Conservation (phyloP, 73 alveolate genomes). For the Tetrahymena elliotti region DNA sequence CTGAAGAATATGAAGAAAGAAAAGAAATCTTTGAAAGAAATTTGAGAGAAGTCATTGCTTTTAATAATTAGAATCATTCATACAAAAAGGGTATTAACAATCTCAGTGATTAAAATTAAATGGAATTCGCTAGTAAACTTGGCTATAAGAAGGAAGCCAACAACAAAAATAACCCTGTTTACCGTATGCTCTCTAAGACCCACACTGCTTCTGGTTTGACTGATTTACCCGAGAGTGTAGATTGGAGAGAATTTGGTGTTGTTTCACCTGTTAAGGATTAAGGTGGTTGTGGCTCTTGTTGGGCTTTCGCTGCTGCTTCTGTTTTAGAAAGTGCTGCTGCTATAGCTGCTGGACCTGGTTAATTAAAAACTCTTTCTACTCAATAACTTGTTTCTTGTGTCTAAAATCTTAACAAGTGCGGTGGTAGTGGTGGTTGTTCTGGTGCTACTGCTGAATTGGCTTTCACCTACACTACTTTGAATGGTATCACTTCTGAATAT, state of each 20-base stretch:
- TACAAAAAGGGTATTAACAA: not conserved
- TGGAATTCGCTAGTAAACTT: not conserved
- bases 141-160: not conserved
- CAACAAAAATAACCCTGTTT: not conserved
- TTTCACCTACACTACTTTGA: conserved; percentile 13
- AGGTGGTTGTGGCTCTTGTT: conserved; percentile 85
- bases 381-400: conserved; percentile 32
- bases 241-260: conserved; percentile 63
- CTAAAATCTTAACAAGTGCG: conserved; percentile 31
- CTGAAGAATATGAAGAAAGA: not conserved
- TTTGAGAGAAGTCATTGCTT: not conserved
- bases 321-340: conserved; percentile 6
- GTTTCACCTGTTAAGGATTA: conserved; percentile 69
- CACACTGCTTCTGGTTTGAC: not conserved
- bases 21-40: not conserved
- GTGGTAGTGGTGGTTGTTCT: conserved; percentile 40
- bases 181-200: not conserved
- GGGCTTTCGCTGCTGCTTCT: conserved; percentile 81
- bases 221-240: conserved; percentile 11
- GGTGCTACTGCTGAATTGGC: conserved; percentile 46
- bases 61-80: not conserved
- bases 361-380: conserved; percentile 18
- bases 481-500: not conserved
- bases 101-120: not conserved
- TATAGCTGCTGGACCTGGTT: not conserved